These are phyloP conservation scores for Pseudocercospora macadamiae DNA, from an alignment of 2,329 filamentous ascomycete genomes.

Conservation along the genomic window DNA sequence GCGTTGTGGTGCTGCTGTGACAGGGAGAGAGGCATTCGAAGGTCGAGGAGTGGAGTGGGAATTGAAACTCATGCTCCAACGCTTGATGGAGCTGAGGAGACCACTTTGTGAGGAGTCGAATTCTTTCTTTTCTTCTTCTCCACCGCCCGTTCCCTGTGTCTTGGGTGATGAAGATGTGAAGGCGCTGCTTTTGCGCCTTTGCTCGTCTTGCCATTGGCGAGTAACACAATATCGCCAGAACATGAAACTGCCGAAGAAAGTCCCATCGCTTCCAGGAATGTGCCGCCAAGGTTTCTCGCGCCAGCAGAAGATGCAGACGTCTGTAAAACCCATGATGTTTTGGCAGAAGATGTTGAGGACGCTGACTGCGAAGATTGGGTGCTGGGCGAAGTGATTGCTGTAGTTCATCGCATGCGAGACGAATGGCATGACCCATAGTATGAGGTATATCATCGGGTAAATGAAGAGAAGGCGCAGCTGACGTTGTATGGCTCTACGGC, in stretches of 20 bases:
- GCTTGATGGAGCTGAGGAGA: conserved; percentile 21
- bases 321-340: conserved; percentile 67
- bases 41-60: conserved; percentile 10
- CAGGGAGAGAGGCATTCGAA: conserved; percentile 4
- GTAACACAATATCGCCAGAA: conserved; percentile 34
- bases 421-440: conserved; percentile 74
- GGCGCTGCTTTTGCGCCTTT: conserved; percentile 20
- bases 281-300: conserved; percentile 73
- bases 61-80: conserved; percentile 23
- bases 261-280: conserved; percentile 50
- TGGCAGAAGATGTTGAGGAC: conserved; percentile 61
- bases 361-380: conserved; percentile 61
- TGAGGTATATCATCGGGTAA: conserved; percentile 72
- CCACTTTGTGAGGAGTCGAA: conserved; percentile 18
- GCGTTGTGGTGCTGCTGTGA: conserved; percentile 4
- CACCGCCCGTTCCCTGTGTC: too few relatives aligned
- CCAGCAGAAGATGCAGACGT: conserved; percentile 68
- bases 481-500: conserved; percentile 36
- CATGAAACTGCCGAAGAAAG: conserved; percentile 44
- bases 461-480: conserved; percentile 75
- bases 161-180: neutral
- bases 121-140: conserved; percentile 1
- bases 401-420: conserved; percentile 65
- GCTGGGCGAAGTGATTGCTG: conserved; percentile 52
- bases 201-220: conserved; percentile 13